Evolutionary conservation across 1,284 basidiomycete genomes (phyloP).

Genomic region (Coriolopsis trogii): DNA sequence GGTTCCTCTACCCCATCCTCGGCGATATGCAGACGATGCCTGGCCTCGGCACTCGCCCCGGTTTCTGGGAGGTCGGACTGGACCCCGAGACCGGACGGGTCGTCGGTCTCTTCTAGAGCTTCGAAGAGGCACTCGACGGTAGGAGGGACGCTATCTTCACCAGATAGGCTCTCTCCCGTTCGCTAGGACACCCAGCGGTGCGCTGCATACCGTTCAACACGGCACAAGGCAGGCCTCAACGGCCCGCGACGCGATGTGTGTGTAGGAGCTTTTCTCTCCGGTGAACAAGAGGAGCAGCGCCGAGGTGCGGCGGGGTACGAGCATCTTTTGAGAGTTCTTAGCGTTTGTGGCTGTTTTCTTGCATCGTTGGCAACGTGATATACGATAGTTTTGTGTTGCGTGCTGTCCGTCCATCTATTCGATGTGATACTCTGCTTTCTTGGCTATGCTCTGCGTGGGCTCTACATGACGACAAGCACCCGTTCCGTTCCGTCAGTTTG

Average conservation of each 20-base stretch:
- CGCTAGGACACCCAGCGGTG: constrained; percentile 30
- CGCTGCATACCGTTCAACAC: constrained; percentile 46
- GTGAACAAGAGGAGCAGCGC: constrained; percentile 15
- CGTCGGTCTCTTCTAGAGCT: constrained; percentile 76
- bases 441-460: too few relatives aligned
- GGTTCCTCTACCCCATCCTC: constrained; percentile 94
- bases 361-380: too few relatives aligned
- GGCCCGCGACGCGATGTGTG: constrained; percentile 14
- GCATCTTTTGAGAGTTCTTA: too few relatives aligned
- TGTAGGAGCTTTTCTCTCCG: constrained; percentile 7
- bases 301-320: constrained; percentile 8
- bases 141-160: constrained; percentile 31
- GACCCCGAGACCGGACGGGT: constrained; percentile 73
- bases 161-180: constrained; percentile 34
- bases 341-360: too few relatives aligned
- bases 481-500: constrained; percentile 1
- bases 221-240: constrained; percentile 33
- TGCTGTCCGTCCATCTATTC: neutral
- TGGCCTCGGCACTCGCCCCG: constrained; percentile 91
- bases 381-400: too few relatives aligned
- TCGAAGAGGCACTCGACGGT: neutral
- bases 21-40: constrained; percentile 99
- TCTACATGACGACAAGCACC: too few relatives aligned
- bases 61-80: constrained; percentile 89
- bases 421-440: constrained; percentile 1